These are phyloP conservation scores for Protomyces lactucae-debilis DNA, from an alignment of 1,139 yeast genomes.

Conservation along the genomic window DNA sequence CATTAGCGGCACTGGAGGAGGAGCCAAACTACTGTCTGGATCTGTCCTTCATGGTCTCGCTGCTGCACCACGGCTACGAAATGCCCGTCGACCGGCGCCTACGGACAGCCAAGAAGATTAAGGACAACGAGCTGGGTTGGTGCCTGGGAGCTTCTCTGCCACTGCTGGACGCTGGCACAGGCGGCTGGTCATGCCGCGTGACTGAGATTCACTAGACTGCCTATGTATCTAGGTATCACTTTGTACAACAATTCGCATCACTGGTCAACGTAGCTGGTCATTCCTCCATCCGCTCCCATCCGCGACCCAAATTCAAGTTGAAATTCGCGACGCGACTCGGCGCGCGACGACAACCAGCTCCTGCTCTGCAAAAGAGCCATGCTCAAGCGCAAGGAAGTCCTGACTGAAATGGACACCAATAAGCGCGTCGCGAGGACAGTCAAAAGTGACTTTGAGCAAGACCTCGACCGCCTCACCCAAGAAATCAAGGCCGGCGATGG, in stretches of 20 bases:
- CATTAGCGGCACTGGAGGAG: constrained; percentile 57
- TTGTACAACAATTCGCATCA: not conserved
- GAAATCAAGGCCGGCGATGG: constrained; percentile 34
- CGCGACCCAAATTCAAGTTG: not conserved
- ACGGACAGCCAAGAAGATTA: constrained; percentile 83
- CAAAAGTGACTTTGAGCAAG: constrained; percentile 45
- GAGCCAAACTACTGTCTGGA: constrained; percentile 96
- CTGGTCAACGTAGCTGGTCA: not conserved
- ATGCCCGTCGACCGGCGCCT: constrained; percentile 86
- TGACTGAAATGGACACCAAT: not conserved
- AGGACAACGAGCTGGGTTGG: constrained; percentile 92
- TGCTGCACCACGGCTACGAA: constrained; percentile 91
- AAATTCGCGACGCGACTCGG: not conserved
- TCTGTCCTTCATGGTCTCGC: constrained; percentile 78
- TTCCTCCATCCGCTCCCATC: not conserved
- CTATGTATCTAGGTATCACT: not conserved
- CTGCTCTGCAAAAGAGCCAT: not conserved
- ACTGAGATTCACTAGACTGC: not conserved
- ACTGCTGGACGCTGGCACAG: constrained; percentile 43
- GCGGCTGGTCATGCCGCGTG: constrained; percentile 18
- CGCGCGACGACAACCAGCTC: not conserved
- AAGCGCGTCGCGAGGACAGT: constrained; percentile 4
- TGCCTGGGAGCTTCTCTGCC: constrained; percentile 97
- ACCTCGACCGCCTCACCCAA: constrained; percentile 45
- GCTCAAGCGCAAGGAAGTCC: constrained; percentile 16